Evolutionary conservation across 768 basidiomycete genomes (phyloP).

Genomic region (Psilocybe cubensis): DNA sequence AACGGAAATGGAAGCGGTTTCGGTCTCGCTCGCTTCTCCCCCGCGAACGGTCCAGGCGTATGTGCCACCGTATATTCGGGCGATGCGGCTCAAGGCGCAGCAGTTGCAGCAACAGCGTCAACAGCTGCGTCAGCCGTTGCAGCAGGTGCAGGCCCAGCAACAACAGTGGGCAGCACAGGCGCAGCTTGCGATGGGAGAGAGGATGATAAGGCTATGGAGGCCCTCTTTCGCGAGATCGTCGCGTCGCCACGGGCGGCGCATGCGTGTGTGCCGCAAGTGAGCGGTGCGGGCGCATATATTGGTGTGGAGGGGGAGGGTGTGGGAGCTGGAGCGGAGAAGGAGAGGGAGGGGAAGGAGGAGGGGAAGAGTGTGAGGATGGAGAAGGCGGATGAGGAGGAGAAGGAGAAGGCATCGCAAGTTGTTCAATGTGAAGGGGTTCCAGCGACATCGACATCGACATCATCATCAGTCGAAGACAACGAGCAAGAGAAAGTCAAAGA

Average conservation of each 20-base stretch:
- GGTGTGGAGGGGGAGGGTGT: slow-evolving; percentile 15
- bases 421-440: no score
- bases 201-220: slow-evolving; percentile 68
- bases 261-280: slow-evolving; percentile 21
- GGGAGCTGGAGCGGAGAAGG: slow-evolving; percentile 5
- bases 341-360: background rate
- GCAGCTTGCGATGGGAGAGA: slow-evolving; percentile 30
- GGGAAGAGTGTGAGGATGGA: background rate
- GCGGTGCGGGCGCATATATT: slow-evolving; percentile 7
- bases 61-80: slow-evolving; percentile 23
- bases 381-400: slow-evolving; percentile 11
- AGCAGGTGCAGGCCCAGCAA: no score
- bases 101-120: no score
- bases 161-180: no score
- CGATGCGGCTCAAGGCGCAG: slow-evolving; percentile 28
- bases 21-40: no score
- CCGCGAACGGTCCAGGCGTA: no score
- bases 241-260: slow-evolving; percentile 42
- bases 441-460: no score
- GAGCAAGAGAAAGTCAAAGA: no score
- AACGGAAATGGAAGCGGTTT: no score
- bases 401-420: slow-evolving; percentile 19
- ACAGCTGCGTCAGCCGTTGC: no score
- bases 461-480: no score
- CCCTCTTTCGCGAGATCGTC: slow-evolving; percentile 72